These are phyloP conservation scores for Colletotrichum liriopes DNA, from an alignment of 2,329 filamentous ascomycete species.

Conservation along the genomic window DNA sequence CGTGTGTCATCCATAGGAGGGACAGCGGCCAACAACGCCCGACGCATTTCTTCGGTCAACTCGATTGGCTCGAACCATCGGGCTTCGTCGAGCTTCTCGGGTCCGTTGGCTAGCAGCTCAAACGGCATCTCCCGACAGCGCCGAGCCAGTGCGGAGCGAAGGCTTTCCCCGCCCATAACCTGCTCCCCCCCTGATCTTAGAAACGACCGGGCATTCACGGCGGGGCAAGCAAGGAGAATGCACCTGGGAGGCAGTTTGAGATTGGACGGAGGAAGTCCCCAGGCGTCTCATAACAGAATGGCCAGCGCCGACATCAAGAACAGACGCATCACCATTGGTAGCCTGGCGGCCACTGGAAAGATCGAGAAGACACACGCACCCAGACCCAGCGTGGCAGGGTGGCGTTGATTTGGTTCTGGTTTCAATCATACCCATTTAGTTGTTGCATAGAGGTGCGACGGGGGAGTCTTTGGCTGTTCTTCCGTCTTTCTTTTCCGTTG, in stretches of 20 bases:
- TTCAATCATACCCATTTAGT: conserved; percentile 35
- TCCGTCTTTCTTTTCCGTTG: not conserved
- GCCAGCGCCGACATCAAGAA: conserved; percentile 39
- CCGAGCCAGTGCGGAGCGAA: conserved; percentile 65
- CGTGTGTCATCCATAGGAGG: conserved; percentile 59
- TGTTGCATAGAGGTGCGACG: conserved; percentile 8
- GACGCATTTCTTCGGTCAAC: conserved; percentile 62
- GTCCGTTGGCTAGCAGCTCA: conserved; percentile 63
- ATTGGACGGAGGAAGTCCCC: conserved; percentile 46
- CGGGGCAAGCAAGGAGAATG: conserved; percentile 72
- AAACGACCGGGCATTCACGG: conserved; percentile 61
- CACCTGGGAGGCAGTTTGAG: conserved; percentile 63
- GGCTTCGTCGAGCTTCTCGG: conserved; percentile 56
- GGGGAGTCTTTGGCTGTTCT: conserved; percentile 14
- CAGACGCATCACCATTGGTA: conserved; percentile 43
- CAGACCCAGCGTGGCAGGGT: conserved; percentile 49
- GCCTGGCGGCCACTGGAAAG: conserved; percentile 38
- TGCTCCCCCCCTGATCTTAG: conserved; percentile 64
- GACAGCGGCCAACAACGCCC: conserved; percentile 54
- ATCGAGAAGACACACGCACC: conserved; percentile 38
- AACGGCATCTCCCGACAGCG: conserved; percentile 72
- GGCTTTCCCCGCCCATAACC: conserved; percentile 67
- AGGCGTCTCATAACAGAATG: conserved; percentile 42
- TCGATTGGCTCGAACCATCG: conserved; percentile 28
- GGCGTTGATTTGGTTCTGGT: conserved; percentile 56